A percentile compares a stretch with the other conserved stretches of the same genome.
phyloP scores from a whole-genome alignment of 345 rosid species.

The Cardamine chenopodiifolia region DNA sequence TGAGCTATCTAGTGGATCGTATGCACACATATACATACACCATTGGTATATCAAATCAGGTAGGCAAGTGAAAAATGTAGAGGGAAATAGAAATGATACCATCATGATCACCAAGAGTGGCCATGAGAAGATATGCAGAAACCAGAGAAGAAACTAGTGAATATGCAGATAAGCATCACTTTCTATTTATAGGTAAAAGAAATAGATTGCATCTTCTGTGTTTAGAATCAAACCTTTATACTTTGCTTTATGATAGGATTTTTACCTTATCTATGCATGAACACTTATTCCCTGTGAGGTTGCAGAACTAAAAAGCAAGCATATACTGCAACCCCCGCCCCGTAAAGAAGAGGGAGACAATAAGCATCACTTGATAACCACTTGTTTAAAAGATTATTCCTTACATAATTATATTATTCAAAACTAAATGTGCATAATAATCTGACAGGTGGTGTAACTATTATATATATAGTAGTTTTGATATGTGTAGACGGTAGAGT shows the following conservation, averaged over 20 bases:
- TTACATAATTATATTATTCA: too few species aligned
- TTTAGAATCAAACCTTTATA: constrained; percentile 24
- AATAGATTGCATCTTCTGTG: not conserved
- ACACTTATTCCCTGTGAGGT: constrained; percentile 17
- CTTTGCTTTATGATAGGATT: constrained; percentile 36
- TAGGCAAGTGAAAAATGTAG: not conserved
- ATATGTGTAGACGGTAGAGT: too few species aligned
- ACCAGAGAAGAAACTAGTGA: constrained; percentile 3
- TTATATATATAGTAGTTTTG: too few species aligned
- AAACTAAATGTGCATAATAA: too few species aligned
- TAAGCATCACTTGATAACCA: constrained; percentile 12
- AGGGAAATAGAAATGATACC: constrained; percentile 29
- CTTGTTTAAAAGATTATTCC: not conserved
- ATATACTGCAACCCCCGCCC: not conserved
- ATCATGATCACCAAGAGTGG: constrained; percentile 38
- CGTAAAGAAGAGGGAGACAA: constrained; percentile 8
- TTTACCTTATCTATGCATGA: constrained; percentile 12
- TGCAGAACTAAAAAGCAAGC: constrained; percentile 37
- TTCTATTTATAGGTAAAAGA: constrained; percentile 13
- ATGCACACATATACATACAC: not conserved
- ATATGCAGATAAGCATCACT: constrained; percentile 13
- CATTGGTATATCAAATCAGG: not conserved
- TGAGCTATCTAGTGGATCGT: not conserved
- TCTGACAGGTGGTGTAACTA: too few species aligned
- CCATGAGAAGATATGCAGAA: constrained; percentile 37